Evolutionary conservation across 2,329 filamentous ascomycete genomes (phyloP), one percentile per base, ranked within the genome.

Genomic region (Colletotrichum liaoningense): DNA sequence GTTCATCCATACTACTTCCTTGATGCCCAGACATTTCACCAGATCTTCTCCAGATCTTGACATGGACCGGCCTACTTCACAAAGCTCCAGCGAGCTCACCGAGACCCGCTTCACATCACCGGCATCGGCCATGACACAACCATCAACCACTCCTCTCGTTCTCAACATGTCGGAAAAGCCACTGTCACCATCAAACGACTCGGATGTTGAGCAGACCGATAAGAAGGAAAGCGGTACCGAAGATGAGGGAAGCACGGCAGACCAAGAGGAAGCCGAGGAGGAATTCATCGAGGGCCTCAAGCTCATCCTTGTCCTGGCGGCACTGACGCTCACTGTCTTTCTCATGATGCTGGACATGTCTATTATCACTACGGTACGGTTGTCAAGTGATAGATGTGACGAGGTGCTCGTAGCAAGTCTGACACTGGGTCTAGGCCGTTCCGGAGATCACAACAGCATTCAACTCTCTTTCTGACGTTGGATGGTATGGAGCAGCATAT

Each of bases 401-500:
- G 4, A 35, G 14, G 62, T 42, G 38, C 38, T 8, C 38, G 7
- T n/a, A 35, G 35, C 16, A 35, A 56, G 6, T 26, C 58, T 75
- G n/a, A 76, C 67, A 30, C 26, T 46, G 28, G 12, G 11, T 16
- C 33, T 65, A 84, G 83, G 83, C 87, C 3, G 83, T 87, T 65
- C 87, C 87, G 1, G 79, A 80, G 62, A 89, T 89, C 68, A 89
- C 87, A 0, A 85, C 82, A 58, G 81, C 86, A 24, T 87, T 88
- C 77, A 84, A 88, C 69, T 85, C 86, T 14, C 79, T 89, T 0
- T 77, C 80, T 2, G 88, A 90, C 75, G 85, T 90, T 16, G 88
- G 88, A 49, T 90, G 88, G 88, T 90, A 90, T 76, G 86, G 84
- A 4, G 85, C 84, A 62, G 84, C 86, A 24, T 88, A 88, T 76